These are phyloP conservation scores for Talaromyces pinophilus DNA, from an alignment of 2,329 filamentous ascomycete genomes.

Conservation along the genomic window DNA sequence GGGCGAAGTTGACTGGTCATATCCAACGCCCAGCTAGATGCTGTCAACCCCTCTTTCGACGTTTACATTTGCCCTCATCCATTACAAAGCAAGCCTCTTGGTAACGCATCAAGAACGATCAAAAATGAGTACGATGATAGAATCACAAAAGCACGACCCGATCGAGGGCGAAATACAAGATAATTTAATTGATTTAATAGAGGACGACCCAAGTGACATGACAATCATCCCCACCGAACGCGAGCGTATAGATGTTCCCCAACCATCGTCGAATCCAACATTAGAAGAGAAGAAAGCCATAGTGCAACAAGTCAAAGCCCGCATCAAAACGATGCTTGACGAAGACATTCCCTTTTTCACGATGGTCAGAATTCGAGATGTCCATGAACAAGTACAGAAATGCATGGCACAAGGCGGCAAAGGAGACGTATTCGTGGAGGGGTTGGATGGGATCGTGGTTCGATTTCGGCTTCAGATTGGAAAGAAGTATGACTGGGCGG, in stretches of 20 bases:
- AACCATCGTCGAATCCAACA: neutral
- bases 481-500: neutral
- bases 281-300: neutral
- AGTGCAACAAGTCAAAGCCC: neutral
- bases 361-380: neutral
- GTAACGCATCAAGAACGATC: neutral
- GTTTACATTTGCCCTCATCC: neutral
- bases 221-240: neutral
- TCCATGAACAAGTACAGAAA: conserved; percentile 1
- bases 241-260: neutral
- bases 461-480: neutral
- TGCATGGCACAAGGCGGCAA: neutral
- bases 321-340: neutral
- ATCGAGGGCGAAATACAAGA: neutral
- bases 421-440: neutral
- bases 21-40: neutral
- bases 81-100: neutral
- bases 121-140: neutral
- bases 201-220: neutral
- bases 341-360: neutral
- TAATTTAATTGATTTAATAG: too few species aligned
- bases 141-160: neutral
- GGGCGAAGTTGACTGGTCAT: neutral
- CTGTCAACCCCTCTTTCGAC: neutral
- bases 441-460: neutral